Evolutionary conservation across 208 protist genomes (phyloP), one percentile per base, ranked within the genome.

Genomic region (Strigomonas galati): DNA sequence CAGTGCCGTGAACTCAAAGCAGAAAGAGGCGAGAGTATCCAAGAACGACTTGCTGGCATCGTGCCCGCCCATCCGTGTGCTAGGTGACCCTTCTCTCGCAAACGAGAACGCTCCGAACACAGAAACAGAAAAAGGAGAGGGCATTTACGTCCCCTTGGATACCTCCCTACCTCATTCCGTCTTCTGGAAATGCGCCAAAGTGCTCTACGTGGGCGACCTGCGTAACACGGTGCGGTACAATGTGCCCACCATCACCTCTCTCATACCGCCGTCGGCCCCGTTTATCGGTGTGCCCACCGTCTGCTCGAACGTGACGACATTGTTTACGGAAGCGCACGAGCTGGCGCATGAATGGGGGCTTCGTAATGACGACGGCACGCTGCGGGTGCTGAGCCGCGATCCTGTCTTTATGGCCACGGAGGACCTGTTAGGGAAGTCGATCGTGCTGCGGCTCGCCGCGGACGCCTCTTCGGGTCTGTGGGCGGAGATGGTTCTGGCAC

Each of bases 321-420:
- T 89, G 53, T 92, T 89, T 53, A 71, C 76, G 14, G 48, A 68
- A 9, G 67, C 74, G 23, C 40, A 69, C 30, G 65, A 79, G 31
- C 19, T 93, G 30, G 55, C 40, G 26, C 91, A 90, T 55, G 85
- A 96, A 65, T 96, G 90, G 90, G 87, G 79, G 62, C 58, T 81
- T 3, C 40, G 59, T 2, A n/a, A 51, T 4, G 44, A 51, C 19
- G 30, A 28, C 12, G 43, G 43, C 54, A 35, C 53, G 55, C 3
- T 17, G 23, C 5, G 52, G 23, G 24, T 59, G 65, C 43, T 15
- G 46, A 15, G 28, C 32, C 30, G 48, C 62, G 43, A 10, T 55
- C 0, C 37, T 92, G 56, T 79, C 84, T 31, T 88, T 91, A 83
- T 69, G 17, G 85, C 90, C 0, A 76, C 71, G 0, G 62, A 52